Evolutionary conservation across 1,284 basidiomycete species (phyloP).

Genomic region (Moesziomyces sp.): DNA sequence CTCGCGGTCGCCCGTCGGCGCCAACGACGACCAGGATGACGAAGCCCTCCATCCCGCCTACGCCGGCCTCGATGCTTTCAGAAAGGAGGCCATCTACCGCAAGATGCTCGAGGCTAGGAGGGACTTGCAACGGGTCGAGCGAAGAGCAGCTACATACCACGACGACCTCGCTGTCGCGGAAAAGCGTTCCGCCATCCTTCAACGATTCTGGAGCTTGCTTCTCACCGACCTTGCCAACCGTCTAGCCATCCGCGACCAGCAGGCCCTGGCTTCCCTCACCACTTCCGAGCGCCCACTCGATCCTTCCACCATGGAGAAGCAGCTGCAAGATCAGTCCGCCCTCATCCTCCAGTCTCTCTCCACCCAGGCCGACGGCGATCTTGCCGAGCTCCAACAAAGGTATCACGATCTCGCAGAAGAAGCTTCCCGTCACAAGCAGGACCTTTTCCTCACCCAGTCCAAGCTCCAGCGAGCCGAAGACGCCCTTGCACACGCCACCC

Average conservation of each 20-base stretch:
- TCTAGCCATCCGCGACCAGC: constrained; percentile 38
- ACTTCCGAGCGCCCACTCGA: constrained; percentile 19
- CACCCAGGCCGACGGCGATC: constrained; percentile 40
- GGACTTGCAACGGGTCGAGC: constrained; percentile 44
- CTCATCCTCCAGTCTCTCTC: constrained; percentile 37
- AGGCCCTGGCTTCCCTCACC: constrained; percentile 18
- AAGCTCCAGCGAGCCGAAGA: constrained; percentile 43
- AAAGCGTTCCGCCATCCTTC: constrained; percentile 37
- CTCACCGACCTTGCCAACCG: constrained; percentile 34
- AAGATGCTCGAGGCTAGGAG: constrained; percentile 56
- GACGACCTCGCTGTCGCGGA: constrained; percentile 40
- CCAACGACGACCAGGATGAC: constrained; percentile 40
- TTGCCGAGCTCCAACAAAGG: constrained; percentile 37
- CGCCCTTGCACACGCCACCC: constrained; percentile 21
- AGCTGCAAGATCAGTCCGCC: constrained; percentile 34
- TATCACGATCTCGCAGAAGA: constrained; percentile 45
- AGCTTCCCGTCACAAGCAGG: constrained; percentile 45
- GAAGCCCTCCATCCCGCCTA: constrained; percentile 33
- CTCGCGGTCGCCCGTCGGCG: constrained; percentile 14
- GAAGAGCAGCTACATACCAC: constrained; percentile 18
- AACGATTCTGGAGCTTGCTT: constrained; percentile 53
- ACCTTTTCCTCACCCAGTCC: constrained; percentile 47
- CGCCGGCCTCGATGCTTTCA: constrained; percentile 45
- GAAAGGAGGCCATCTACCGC: constrained; percentile 65
- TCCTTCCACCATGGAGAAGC: constrained; percentile 18